These are phyloP conservation scores for Phytophthora vignae DNA, from an alignment of 352 stramenopile species.

Conservation along the genomic window DNA sequence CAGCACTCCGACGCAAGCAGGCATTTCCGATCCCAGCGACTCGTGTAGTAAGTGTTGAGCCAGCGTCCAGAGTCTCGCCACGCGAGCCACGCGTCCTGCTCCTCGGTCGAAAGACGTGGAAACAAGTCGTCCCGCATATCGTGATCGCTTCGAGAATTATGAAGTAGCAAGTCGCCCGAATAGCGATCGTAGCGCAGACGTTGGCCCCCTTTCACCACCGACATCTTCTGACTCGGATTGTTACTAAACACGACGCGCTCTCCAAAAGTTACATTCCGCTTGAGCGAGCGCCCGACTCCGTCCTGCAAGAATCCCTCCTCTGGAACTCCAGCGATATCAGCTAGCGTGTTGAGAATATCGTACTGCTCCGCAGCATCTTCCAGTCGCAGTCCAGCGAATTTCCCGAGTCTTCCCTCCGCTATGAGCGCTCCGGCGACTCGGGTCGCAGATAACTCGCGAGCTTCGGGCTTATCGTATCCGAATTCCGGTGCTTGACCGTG, in stretches of 20 bases:
- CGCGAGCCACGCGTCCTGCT: too few relatives aligned
- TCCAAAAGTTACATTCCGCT: slow-evolving; percentile 40
- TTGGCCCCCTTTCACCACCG: slow-evolving; percentile 33
- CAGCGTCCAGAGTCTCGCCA: too few relatives aligned
- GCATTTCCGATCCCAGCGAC: too few relatives aligned
- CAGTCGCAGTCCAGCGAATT: slow-evolving; percentile 29
- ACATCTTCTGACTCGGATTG: slow-evolving; percentile 51
- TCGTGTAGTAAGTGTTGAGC: too few relatives aligned
- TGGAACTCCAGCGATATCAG: slow-evolving; percentile 41
- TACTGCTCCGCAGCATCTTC: slow-evolving; percentile 43
- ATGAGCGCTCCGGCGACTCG: slow-evolving; percentile 42
- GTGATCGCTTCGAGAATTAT: too few relatives aligned
- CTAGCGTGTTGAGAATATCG: slow-evolving; percentile 50
- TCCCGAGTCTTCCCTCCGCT: slow-evolving; percentile 43
- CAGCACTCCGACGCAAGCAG: too few relatives aligned
- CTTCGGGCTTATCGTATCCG: slow-evolving; percentile 34
- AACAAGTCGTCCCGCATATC: too few relatives aligned
- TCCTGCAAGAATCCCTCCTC: slow-evolving; percentile 40
- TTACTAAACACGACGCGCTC: slow-evolving; percentile 56
- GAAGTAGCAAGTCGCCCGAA: too few relatives aligned
- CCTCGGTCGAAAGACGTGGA: too few relatives aligned
- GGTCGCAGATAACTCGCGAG: slow-evolving; percentile 34
- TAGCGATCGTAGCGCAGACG: too few relatives aligned
- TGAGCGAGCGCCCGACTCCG: slow-evolving; percentile 45
- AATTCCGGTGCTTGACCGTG: slow-evolving; percentile 55